phyloP scores from a whole-genome alignment of 257 asterid species.

The Petunia axillaris region DNA sequence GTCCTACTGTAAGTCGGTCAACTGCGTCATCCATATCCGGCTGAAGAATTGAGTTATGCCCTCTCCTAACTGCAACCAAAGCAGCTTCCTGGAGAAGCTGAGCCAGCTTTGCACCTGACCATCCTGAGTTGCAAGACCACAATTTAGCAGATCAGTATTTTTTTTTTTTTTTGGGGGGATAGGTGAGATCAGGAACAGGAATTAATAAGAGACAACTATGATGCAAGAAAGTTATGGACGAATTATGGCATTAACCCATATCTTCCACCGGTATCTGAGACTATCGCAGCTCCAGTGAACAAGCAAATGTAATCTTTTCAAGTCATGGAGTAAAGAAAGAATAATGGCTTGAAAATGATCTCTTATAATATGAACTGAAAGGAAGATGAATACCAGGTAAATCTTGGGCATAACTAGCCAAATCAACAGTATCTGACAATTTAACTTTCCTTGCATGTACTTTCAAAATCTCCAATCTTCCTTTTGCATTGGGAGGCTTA shows the following conservation, averaged over 20 bases:
- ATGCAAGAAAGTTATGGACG: background rate
- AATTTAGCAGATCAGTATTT: slow-evolving; percentile 10
- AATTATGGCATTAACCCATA: background rate
- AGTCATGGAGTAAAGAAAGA: background rate
- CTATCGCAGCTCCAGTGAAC: background rate
- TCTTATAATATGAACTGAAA: background rate
- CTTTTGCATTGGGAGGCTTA: slow-evolving; percentile 95
- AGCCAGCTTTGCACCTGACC: slow-evolving; percentile 98
- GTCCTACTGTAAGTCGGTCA: slow-evolving; percentile 96
- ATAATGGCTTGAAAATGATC: background rate
- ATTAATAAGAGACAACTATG: background rate
- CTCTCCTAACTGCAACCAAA: slow-evolving; percentile 93
- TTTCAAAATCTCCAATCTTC: slow-evolving; percentile 85
- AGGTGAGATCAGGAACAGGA: background rate
- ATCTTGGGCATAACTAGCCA: slow-evolving; percentile 77
- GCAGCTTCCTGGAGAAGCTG: slow-evolving; percentile 99
- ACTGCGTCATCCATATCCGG: slow-evolving; percentile 96
- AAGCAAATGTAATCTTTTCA: slow-evolving; percentile 9
- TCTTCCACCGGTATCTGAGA: background rate
- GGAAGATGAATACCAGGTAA: slow-evolving; percentile 79
- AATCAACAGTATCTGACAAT: slow-evolving; percentile 79
- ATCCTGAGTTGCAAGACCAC: slow-evolving; percentile 53
- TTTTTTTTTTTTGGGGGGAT: too few relatives aligned
- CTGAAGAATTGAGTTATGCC: slow-evolving; percentile 72
- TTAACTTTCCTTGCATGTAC: slow-evolving; percentile 92